phyloP scores from a whole-genome alignment of 2,329 filamentous ascomycete species.

The Aspergillus fischeri region DNA sequence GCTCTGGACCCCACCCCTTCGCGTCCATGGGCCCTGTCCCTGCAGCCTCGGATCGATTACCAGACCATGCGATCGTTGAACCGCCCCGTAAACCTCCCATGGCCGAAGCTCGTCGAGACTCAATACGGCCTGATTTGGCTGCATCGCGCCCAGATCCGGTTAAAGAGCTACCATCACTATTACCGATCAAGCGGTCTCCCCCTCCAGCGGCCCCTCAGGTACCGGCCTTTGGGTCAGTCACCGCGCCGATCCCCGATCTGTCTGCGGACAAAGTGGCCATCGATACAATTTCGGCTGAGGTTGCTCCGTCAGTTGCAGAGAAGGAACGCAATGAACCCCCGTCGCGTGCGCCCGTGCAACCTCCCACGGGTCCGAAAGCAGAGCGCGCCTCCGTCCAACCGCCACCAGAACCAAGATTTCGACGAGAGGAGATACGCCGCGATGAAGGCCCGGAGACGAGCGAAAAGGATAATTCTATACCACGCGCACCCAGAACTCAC shows the following conservation, averaged over 20 bases:
- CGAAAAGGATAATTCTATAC: slow-evolving; percentile 22
- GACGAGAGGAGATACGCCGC: slow-evolving; percentile 22
- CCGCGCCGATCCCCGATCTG: slow-evolving; percentile 22
- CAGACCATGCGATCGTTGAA: slow-evolving; percentile 24
- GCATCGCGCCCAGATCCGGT: slow-evolving; percentile 22
- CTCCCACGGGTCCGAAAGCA: slow-evolving; percentile 44
- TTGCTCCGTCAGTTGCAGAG: slow-evolving; percentile 12
- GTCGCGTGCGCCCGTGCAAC: slow-evolving; percentile 26
- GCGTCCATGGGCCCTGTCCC: slow-evolving; percentile 10
- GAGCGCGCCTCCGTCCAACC: slow-evolving; percentile 29
- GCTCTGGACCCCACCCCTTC: slow-evolving; percentile 11
- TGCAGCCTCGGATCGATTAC: slow-evolving; percentile 17
- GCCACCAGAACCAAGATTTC: slow-evolving; percentile 20
- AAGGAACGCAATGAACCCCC: slow-evolving; percentile 22
- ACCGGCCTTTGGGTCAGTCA: slow-evolving; percentile 40
- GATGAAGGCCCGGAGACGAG: slow-evolving; percentile 18
- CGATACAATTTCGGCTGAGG: slow-evolving; percentile 9
- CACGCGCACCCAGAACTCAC: slow-evolving; percentile 21
- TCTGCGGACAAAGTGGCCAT: slow-evolving; percentile 17
- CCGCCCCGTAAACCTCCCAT: slow-evolving; percentile 21
- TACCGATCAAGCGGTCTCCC: slow-evolving; percentile 29
- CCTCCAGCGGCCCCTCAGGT: slow-evolving; percentile 40
- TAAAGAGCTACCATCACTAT: slow-evolving; percentile 24
- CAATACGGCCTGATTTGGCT: slow-evolving; percentile 25
- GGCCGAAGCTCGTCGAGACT: slow-evolving; percentile 30